Percentiles rank a stretch among this genome's conserved stretches.
Conservation (phyloP, 345 rosid species). For the Aquilaria yunnanensis region DNA sequence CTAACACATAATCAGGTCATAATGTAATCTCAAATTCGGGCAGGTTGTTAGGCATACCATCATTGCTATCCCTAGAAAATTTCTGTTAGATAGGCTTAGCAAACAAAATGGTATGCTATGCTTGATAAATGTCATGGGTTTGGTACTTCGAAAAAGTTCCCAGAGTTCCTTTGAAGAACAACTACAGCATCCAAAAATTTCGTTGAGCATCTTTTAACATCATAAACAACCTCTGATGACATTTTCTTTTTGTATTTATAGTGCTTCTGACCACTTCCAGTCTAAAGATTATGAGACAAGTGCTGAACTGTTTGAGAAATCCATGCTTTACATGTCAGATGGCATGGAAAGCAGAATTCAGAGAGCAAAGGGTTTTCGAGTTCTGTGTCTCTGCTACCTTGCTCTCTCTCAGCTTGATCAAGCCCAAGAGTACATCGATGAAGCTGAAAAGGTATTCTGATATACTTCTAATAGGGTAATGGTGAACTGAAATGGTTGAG, state of each 20-base stretch:
- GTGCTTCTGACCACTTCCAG: slow-evolving; percentile 72
- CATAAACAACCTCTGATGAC: background rate
- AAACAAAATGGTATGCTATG: too few relatives aligned
- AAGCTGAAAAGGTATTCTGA: slow-evolving; percentile 78
- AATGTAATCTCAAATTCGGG: too few relatives aligned
- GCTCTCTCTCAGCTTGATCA: slow-evolving; percentile 75
- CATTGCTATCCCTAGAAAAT: too few relatives aligned
- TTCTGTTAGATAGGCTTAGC: too few relatives aligned
- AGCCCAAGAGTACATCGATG: slow-evolving; percentile 79
- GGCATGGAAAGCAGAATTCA: slow-evolving; percentile 56
- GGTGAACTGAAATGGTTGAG: slow-evolving; percentile 29
- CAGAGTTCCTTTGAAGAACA: too few relatives aligned
- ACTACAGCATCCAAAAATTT: too few relatives aligned
- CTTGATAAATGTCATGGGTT: too few relatives aligned
- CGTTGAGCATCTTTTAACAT: too few relatives aligned
- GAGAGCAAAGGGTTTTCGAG: slow-evolving; percentile 93
- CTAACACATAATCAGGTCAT: too few relatives aligned
- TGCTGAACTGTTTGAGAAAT: slow-evolving; percentile 90
- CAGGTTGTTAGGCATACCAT: too few relatives aligned
- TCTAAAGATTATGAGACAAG: slow-evolving; percentile 71
- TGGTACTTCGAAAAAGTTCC: too few relatives aligned
- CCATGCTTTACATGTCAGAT: slow-evolving; percentile 81
- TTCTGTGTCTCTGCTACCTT: slow-evolving; percentile 85
- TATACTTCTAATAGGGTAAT: slow-evolving; percentile 25
- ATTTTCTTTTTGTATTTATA: slow-evolving; percentile 25